A percentile compares a stretch with the other conserved stretches of the same genome.
Evolutionary conservation across 2,329 filamentous ascomycete species (phyloP).

Genomic region (Fusarium udum): DNA sequence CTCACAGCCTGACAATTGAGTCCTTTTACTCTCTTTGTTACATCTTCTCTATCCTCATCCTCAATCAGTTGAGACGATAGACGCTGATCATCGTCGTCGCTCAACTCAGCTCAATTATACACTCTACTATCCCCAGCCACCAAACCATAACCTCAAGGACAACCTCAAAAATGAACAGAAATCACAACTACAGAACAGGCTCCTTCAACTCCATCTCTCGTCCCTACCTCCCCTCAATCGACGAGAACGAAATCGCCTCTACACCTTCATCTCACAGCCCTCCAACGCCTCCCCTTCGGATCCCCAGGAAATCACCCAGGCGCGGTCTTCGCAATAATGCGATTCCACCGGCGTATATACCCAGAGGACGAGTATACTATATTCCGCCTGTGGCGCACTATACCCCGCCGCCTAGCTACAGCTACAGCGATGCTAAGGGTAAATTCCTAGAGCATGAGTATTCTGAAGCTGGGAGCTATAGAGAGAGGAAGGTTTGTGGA

Average conservation of each 20-base stretch:
- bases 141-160: not conserved
- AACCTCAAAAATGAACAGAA: constrained; percentile 30
- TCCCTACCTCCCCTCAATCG: constrained; percentile 51
- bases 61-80: constrained; percentile 5
- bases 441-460: constrained; percentile 24
- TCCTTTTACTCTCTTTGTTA: not conserved
- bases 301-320: constrained; percentile 44
- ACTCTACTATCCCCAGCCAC: not conserved
- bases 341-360: constrained; percentile 42
- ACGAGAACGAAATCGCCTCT: constrained; percentile 47
- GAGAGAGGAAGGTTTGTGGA: constrained; percentile 6
- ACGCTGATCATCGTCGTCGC: constrained; percentile 1
- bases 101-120: not conserved
- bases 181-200: constrained; percentile 21
- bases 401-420: constrained; percentile 36
- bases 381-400: constrained; percentile 24
- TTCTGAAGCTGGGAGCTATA: constrained; percentile 17
- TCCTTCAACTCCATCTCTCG: constrained; percentile 37
- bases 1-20: not conserved
- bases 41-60: not conserved
- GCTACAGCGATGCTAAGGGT: constrained; percentile 28
- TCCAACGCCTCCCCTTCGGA: constrained; percentile 42
- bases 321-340: constrained; percentile 25
- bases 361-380: constrained; percentile 17
- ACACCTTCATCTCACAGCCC: constrained; percentile 26